Conservation (phyloP, 768 basidiomycete species). For the Pleurotus djamor region DNA sequence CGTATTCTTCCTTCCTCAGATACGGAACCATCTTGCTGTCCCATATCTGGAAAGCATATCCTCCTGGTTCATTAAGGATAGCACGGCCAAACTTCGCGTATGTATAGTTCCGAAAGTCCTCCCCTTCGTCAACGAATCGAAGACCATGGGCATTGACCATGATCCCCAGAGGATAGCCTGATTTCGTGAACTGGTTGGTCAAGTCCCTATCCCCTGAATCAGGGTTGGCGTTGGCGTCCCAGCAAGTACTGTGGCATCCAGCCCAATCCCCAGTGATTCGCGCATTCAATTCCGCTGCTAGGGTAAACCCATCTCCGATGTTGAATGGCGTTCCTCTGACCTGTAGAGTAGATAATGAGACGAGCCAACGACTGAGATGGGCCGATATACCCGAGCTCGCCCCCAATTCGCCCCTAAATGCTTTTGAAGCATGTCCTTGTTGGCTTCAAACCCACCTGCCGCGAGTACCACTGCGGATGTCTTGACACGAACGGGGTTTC, state of each 20-base stretch:
- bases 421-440: conserved; percentile 42
- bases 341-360: conserved; percentile 24
- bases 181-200: conserved; percentile 74
- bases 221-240: conserved; percentile 60
- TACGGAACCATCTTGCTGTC: conserved; percentile 40
- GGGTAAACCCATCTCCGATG: conserved; percentile 58
- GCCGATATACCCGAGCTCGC: conserved; percentile 44
- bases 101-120: conserved; percentile 71
- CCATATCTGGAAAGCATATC: conserved; percentile 66
- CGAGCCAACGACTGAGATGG: neutral
- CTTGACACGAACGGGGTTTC: conserved; percentile 30
- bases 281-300: conserved; percentile 51
- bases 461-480: conserved; percentile 55
- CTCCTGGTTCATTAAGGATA: conserved; percentile 56
- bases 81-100: conserved; percentile 68
- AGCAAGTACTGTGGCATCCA: conserved; percentile 72
- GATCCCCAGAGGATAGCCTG: conserved; percentile 69
- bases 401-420: conserved; percentile 61
- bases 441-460: conserved; percentile 68
- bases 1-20: conserved; percentile 66
- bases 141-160: conserved; percentile 60
- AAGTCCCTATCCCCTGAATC: conserved; percentile 52
- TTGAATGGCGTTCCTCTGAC: conserved; percentile 74
- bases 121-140: conserved; percentile 72
- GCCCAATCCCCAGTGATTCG: conserved; percentile 62